Evolutionary conservation across 371 early-diverging fungal species (phyloP).

Genomic region (Dinochytrium kinnereticum): DNA sequence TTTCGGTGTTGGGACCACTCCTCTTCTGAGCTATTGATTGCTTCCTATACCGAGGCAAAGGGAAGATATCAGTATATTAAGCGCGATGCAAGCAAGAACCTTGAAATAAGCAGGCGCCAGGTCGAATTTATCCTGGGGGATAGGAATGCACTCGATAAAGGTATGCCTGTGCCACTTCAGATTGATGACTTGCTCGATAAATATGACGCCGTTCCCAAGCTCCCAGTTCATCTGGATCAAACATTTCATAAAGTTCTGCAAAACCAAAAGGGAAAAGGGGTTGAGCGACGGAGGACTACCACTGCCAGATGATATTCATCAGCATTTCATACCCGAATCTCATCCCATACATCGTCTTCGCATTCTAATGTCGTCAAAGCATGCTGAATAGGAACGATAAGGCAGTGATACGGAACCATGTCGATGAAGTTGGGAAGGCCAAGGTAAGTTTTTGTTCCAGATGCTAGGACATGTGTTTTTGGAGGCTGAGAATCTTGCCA

Average conservation of each 20-base stretch:
- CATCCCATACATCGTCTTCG: conserved; percentile 92
- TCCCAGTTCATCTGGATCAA: conserved; percentile 84
- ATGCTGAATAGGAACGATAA: conserved; percentile 91
- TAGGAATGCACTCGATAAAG: conserved; percentile 87
- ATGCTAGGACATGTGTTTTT: conserved; percentile 71
- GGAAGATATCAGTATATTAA: not conserved
- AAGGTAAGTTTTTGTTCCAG: conserved; percentile 80
- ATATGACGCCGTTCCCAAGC: conserved; percentile 72
- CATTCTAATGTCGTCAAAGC: conserved; percentile 78
- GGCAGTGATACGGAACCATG: conserved; percentile 83
- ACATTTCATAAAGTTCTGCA: conserved; percentile 92
- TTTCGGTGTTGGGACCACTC: conserved; percentile 95
- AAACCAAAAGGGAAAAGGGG: not conserved
- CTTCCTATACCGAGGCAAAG: conserved; percentile 61
- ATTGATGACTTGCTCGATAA: conserved; percentile 87
- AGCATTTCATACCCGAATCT: conserved; percentile 56
- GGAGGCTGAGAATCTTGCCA: conserved; percentile 75
- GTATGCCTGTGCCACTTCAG: conserved; percentile 79
- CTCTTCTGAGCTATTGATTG: conserved; percentile 71
- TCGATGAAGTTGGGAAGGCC: conserved; percentile 77
- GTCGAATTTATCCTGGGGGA: conserved; percentile 76
- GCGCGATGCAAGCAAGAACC: conserved; percentile 33
- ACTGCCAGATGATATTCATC: not conserved
- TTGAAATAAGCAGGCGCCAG: conserved; percentile 87
- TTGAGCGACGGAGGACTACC: no score